These are phyloP conservation scores for Kodamaea fukazawae DNA, from an alignment of 805 yeast species.

Conservation along the genomic window DNA sequence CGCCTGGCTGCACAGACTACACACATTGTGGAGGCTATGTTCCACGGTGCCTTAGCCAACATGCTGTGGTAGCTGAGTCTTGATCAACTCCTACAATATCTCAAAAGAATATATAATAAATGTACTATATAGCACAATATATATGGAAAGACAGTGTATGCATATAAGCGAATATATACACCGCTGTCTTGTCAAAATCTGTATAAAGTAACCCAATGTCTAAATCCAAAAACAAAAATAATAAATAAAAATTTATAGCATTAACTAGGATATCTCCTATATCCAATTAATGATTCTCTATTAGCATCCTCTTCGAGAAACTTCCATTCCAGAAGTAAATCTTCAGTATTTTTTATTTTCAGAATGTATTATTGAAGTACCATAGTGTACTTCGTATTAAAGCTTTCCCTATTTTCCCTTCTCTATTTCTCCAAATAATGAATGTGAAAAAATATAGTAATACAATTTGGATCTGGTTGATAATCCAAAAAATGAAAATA, in stretches of 20 bases:
- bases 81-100: not conserved
- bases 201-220: slow-evolving; percentile 40
- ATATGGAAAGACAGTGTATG: slow-evolving; percentile 8
- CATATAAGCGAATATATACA: slow-evolving; percentile 9
- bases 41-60: too few relatives aligned
- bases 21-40: too few relatives aligned
- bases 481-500: slow-evolving; percentile 16
- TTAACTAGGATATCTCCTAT: not conserved
- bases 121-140: slow-evolving; percentile 9
- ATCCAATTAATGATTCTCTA: slow-evolving; percentile 5
- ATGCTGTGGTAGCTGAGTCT: too few relatives aligned
- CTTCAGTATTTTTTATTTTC: slow-evolving; percentile 10
- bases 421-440: slow-evolving; percentile 9
- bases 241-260: slow-evolving; percentile 16
- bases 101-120: not conserved
- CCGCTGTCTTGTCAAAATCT: slow-evolving; percentile 15
- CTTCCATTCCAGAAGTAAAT: slow-evolving; percentile 12
- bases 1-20: too few relatives aligned
- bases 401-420: slow-evolving; percentile 9
- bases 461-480: slow-evolving; percentile 12
- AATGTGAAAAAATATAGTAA: slow-evolving; percentile 14
- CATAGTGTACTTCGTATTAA: not conserved
- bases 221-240: slow-evolving; percentile 32
- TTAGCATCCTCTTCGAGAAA: slow-evolving; percentile 7
- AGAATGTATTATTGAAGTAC: not conserved